Evolutionary conservation across 331 rosid genomes (phyloP), one percentile per base, ranked within the genome.

Genomic region (Stylosanthes scabra): DNA sequence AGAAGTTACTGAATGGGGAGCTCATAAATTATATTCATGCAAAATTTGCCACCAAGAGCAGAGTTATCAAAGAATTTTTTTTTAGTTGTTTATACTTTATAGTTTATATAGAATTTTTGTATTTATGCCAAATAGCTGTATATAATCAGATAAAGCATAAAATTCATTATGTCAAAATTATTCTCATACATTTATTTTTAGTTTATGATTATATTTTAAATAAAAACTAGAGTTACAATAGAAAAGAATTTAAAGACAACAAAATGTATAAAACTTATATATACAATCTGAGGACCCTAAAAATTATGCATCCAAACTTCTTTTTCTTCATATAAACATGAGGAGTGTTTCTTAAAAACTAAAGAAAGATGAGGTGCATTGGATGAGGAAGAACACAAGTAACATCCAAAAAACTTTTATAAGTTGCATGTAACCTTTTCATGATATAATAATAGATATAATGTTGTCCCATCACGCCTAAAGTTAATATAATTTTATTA

Each of bases 391-490:
- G 27, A 40, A 11, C 10, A 41, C 40, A 39, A 68, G 7, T 54
- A 63, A 15, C 52, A 39, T 39, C 13, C 39, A 39, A 9, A n/a
- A 25, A 54, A 39, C 5, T 16, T 34, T 16, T 14, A 11, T 14
- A 16, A 52, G 34, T 40, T 52, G 63, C 13, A 55, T 40, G 44
- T 68, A 68, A 52, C 63, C 2, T 39, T 69, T 67, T 39, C 25
- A 20, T 20, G 16, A 54, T 54, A 40, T 55, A 20, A 11, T 8
- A 57, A 14, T 56, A 65, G 59, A 7, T 0, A 55, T 55, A 55
- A 61, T 56, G 39, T 3, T 9, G 31, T 66, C 47, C 14, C 40
- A 29, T 49, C 45, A 13, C 6, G 14, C 44, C 59, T 3, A 66
- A 66, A 47, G 71, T 28, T 46, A 29, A n/a, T 13, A 7, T 67